Conservation (phyloP, 495 filamentous ascomycete species). For the Lophiotrema nucula region DNA sequence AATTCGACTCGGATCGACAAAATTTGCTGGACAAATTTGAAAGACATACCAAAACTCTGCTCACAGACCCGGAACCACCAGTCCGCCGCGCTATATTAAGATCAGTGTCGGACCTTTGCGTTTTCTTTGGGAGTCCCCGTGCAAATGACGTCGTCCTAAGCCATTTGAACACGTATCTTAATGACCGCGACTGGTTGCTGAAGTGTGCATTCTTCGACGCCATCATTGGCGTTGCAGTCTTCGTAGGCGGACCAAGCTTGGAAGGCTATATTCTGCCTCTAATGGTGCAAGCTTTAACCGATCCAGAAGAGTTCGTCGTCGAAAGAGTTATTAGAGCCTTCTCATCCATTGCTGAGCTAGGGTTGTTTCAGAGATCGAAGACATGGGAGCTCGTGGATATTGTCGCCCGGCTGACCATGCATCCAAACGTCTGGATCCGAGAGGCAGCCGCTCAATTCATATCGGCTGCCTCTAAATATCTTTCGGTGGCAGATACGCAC, state of each 20-base stretch:
- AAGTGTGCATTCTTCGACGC: conserved; percentile 97
- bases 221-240: conserved; percentile 88
- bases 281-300: conserved; percentile 95
- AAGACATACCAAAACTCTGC: conserved; percentile 78
- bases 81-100: conserved; percentile 91
- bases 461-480: conserved; percentile 67
- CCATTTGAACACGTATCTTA: conserved; percentile 96
- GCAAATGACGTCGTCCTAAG: conserved; percentile 92
- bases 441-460: conserved; percentile 85
- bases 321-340: conserved; percentile 86
- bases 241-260: conserved; percentile 79
- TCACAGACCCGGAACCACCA: conserved; percentile 83
- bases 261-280: conserved; percentile 96
- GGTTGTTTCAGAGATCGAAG: conserved; percentile 78
- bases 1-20: conserved; percentile 77
- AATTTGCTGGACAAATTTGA: conserved; percentile 82
- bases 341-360: conserved; percentile 83
- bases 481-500: conserved; percentile 78
- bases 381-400: conserved; percentile 84
- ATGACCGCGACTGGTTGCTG: conserved; percentile 93
- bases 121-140: conserved; percentile 87
- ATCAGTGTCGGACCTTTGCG: conserved; percentile 87
- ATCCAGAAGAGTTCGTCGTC: conserved; percentile 93
- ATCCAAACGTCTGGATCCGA: conserved; percentile 93
- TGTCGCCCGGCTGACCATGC: conserved; percentile 78